Conservation (phyloP, 371 early-diverging fungal genomes). For the Nematocida ironsii region DNA sequence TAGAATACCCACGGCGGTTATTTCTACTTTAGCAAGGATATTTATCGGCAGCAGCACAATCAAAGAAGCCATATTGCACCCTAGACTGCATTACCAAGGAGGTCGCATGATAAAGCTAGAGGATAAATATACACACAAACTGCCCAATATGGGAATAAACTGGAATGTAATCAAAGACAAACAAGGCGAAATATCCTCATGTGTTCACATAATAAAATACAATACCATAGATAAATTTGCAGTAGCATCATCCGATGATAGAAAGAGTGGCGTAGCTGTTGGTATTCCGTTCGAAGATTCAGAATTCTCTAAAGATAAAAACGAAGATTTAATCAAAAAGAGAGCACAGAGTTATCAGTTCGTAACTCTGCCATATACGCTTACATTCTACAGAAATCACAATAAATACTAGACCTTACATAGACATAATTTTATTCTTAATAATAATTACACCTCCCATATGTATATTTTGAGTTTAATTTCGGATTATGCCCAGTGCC, state of each 20-base stretch:
- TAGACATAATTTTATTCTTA: too few species aligned
- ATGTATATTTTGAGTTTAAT: too few species aligned
- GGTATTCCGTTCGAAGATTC: background rate
- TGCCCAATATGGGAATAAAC: conserved; percentile 47
- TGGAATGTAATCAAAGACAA: conserved; percentile 58
- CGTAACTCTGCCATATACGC: too few species aligned
- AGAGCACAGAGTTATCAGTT: background rate
- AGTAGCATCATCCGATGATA: conserved; percentile 15
- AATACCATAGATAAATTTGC: conserved; percentile 27
- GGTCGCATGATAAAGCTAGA: conserved; percentile 74
- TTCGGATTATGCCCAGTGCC: too few species aligned
- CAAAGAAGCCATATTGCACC: conserved; percentile 75
- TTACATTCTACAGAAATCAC: too few species aligned
- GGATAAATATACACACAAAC: conserved; percentile 4
- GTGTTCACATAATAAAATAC: conserved; percentile 59
- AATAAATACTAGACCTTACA: too few species aligned
- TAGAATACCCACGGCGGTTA: conserved; percentile 79
- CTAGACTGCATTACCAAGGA: conserved; percentile 85
- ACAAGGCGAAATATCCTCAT: conserved; percentile 63
- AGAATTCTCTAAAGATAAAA: background rate
- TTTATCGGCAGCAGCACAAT: conserved; percentile 75
- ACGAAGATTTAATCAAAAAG: background rate
- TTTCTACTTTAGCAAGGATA: conserved; percentile 75
- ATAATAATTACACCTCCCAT: too few species aligned
- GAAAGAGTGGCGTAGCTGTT: background rate